Base-by-base conservation (phyloP, 148 eudicot species). In the Drosera capensis region DNA sequence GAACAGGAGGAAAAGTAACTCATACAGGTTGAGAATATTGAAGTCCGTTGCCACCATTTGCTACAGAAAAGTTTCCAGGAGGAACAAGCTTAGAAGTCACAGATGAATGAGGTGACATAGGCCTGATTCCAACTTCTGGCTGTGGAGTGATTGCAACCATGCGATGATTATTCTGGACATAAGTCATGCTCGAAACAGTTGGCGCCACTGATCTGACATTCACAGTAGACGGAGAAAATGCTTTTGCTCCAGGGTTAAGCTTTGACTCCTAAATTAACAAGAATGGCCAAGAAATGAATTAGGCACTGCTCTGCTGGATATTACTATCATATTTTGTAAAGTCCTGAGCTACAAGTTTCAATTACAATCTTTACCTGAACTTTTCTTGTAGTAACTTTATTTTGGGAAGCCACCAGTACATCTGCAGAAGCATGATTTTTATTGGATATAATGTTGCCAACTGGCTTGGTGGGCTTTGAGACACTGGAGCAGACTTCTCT, bases 231-330 rank as follows among this genome's bases (percentile, higher is more conserved):
- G 99, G 99, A 35, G 80, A 69, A 57, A 90, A 90, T 29, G 64
- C 52, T 61, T 84, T 81, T 37, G 99, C 99, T 60, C 71, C 75
- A 43, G 95, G 85, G 62, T 90, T 90, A 60, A 90, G 99, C 78
- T 80, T 90, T 54, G 68, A 84, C 60, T 72, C 95, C 97, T 84
- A 56, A 19, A 65, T n/a, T n/a, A 43, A 24, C 28, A 56, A 38
- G 43, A 53, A 14, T 0, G 0, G n/a, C n/a, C n/a, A n/a, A n/a
- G n/a, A n/a, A n/a, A n/a, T n/a, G n/a, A n/a, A n/a, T n/a, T n/a
- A n/a, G n/a, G n/a, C n/a, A n/a, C n/a, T n/a, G n/a, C n/a, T n/a
- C n/a, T n/a, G n/a, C n/a, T n/a, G n/a, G n/a, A n/a, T n/a, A n/a
- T n/a, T n/a, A n/a, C n/a, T n/a, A n/a, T n/a, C n/a, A n/a, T n/a